Percentiles rank a stretch among this genome's conserved stretches.
phyloP scores from a whole-genome alignment of 164 flowering plant species.

The Macadamia tetraphylla region DNA sequence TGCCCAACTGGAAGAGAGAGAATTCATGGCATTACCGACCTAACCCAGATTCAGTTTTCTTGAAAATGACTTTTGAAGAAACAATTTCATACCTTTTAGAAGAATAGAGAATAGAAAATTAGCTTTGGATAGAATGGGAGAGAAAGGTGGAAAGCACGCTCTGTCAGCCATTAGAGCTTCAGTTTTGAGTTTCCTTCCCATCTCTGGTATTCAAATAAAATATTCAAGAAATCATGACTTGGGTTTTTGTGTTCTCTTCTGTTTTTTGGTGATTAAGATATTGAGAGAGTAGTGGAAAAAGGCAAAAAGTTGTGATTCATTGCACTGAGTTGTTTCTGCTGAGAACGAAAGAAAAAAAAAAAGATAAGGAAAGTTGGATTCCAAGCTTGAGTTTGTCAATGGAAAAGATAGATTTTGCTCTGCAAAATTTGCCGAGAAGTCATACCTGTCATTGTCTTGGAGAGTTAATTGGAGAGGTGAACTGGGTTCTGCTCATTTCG shows the following conservation, averaged over 20 bases:
- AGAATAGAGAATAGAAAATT: too few species aligned
- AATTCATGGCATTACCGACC: too few species aligned
- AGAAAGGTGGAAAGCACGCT: constrained; percentile 24
- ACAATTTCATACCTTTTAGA: too few species aligned
- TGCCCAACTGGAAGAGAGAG: too few species aligned
- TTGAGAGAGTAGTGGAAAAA: neutral
- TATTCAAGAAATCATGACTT: neutral
- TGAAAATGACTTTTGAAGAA: too few species aligned
- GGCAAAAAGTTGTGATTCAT: constrained; percentile 14
- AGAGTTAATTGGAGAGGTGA: neutral
- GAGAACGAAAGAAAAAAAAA: neutral
- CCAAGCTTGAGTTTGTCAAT: neutral
- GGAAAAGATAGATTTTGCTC: neutral
- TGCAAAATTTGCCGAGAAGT: neutral
- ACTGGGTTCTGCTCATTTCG: neutral
- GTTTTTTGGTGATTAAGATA: neutral
- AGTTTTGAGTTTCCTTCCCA: constrained; percentile 15
- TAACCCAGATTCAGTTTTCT: too few species aligned
- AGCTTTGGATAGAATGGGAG: too few species aligned
- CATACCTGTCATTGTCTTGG: neutral
- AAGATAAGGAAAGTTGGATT: neutral
- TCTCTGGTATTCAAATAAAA: neutral
- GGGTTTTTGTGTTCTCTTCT: neutral
- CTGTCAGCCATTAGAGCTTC: constrained; percentile 63
- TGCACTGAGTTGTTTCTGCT: constrained; percentile 10